A percentile compares a stretch with the other conserved stretches of the same genome.
These are phyloP conservation scores for Lecanicillium sp. DNA, from an alignment of 2,329 filamentous ascomycete genomes.

Conservation along the genomic window DNA sequence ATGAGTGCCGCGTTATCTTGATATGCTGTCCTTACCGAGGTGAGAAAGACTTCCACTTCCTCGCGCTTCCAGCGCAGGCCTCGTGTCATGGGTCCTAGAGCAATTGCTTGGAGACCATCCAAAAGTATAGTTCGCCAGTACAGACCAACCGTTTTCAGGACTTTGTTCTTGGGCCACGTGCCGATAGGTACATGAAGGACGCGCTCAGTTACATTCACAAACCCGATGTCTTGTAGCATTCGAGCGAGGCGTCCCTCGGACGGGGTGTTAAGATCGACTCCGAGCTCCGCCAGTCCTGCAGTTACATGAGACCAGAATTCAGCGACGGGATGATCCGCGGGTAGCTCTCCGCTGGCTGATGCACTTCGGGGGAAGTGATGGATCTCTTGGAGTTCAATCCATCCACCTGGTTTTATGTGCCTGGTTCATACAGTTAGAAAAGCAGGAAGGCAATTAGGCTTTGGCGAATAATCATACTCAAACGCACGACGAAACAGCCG, in stretches of 20 bases:
- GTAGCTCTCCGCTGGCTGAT: conserved; percentile 27
- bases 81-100: conserved; percentile 42
- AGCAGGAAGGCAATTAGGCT: too few species aligned
- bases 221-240: conserved; percentile 41
- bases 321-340: conserved; percentile 30
- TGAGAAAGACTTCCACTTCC: conserved; percentile 39
- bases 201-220: conserved; percentile 41
- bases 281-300: conserved; percentile 33
- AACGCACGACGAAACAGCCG: conserved; percentile 35
- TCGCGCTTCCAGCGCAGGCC: conserved; percentile 38
- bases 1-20: conserved; percentile 33
- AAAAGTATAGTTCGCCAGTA: conserved; percentile 43
- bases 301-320: conserved; percentile 39
- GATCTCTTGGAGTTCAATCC: conserved; percentile 48
- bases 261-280: conserved; percentile 37
- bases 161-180: conserved; percentile 43
- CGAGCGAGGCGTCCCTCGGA: conserved; percentile 31
- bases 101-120: conserved; percentile 42
- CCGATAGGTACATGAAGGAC: conserved; percentile 46
- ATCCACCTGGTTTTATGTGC: conserved; percentile 44
- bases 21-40: conserved; percentile 40
- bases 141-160: conserved; percentile 41
- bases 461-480: conserved; percentile 28
- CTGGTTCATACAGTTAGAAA: conserved; percentile 17
- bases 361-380: conserved; percentile 39